Conservation (phyloP, 352 stramenopile species). For the Pythium myriotylum region DNA sequence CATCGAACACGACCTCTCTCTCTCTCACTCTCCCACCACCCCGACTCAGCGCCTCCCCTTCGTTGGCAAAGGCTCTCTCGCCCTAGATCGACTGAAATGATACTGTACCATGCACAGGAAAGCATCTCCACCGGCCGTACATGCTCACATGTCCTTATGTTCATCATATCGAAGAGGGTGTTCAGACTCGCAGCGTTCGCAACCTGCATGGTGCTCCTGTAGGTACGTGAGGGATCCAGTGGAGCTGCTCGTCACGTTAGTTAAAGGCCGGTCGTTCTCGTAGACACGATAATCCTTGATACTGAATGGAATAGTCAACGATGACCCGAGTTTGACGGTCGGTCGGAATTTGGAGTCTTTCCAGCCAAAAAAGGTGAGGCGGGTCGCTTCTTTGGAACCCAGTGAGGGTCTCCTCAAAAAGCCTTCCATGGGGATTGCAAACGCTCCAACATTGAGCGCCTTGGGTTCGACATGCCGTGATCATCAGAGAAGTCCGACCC, state of each 20-base stretch:
- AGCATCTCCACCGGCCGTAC: no score
- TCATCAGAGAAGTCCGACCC: not conserved
- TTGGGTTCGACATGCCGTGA: not conserved
- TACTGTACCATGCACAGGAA: no score
- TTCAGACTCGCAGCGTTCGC: not conserved
- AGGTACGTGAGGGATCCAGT: slow-evolving; percentile 5
- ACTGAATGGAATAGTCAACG: not conserved
- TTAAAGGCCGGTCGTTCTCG: not conserved
- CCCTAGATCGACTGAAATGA: no score
- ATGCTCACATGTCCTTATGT: no score
- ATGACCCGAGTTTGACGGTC: not conserved
- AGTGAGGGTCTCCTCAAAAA: not conserved
- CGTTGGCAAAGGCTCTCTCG: no score
- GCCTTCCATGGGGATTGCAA: no score
- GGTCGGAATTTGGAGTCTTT: not conserved
- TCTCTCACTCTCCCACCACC: no score
- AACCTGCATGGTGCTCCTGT: not conserved
- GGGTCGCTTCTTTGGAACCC: not conserved
- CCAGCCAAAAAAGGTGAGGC: no score
- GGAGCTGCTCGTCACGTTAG: not conserved
- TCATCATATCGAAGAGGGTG: no score
- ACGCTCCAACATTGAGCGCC: no score
- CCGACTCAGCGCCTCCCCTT: no score
- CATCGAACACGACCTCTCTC: no score
- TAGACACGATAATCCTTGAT: not conserved